Evolutionary conservation across 2,329 filamentous ascomycete species (phyloP).

Genomic region (Penicillium sp.): DNA sequence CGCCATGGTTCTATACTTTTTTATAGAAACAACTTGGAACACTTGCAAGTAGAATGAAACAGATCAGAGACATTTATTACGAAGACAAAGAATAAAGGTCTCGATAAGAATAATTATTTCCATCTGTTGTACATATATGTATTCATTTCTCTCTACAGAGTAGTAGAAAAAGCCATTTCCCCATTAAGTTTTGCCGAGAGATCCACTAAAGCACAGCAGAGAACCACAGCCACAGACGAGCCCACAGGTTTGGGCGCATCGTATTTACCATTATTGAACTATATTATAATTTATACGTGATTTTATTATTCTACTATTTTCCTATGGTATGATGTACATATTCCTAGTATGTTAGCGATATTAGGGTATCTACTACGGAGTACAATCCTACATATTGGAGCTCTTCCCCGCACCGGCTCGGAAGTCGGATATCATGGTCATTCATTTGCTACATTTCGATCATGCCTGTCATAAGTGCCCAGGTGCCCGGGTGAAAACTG

Average conservation of each 20-base stretch:
- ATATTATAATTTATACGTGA: neutral
- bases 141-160: no score
- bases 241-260: neutral
- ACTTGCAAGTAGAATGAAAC: neutral
- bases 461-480: neutral
- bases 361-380: neutral
- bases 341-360: neutral
- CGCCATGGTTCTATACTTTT: constrained; percentile 4
- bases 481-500: neutral
- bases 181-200: neutral
- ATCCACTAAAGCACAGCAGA: neutral
- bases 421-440: neutral
- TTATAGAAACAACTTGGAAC: neutral
- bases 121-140: neutral
- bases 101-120: neutral
- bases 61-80: neutral
- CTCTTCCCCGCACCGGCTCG: neutral
- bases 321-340: neutral
- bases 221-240: constrained; percentile 2
- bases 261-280: neutral
- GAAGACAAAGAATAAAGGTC: neutral
- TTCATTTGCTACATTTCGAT: constrained; percentile 6
- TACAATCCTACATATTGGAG: neutral
- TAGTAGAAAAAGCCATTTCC: neutral
- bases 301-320: neutral